These are phyloP conservation scores for Colletotrichum chlorophyti DNA, from an alignment of 2,329 filamentous ascomycete genomes.

Conservation along the genomic window DNA sequence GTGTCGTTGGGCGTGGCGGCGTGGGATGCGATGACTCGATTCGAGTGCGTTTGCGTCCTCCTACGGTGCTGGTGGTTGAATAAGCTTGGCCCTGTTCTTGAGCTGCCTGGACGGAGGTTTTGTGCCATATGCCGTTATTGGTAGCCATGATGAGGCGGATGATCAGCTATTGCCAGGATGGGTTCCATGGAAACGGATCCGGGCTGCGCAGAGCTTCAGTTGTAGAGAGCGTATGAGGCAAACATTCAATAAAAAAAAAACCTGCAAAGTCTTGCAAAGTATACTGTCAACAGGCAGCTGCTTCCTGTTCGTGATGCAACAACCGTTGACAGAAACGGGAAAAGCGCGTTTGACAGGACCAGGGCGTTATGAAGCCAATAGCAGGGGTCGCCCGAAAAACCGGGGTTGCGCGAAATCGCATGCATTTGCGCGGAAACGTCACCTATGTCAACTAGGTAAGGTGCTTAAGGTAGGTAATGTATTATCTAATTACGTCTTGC, in stretches of 20 bases:
- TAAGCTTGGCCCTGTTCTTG: constrained; percentile 44
- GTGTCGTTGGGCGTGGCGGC: constrained; percentile 4
- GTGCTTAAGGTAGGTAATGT: too few relatives aligned
- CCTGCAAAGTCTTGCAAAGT: constrained; percentile 1
- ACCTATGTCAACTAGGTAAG: too few relatives aligned
- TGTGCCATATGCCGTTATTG: constrained; percentile 52
- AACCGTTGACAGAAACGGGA: constrained; percentile 7
- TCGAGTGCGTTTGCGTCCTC: constrained; percentile 55
- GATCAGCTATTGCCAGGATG: not conserved
- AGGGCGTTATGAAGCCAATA: constrained; percentile 15
- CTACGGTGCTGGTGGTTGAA: constrained; percentile 46
- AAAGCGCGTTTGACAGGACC: constrained; percentile 20
- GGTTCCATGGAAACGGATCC: constrained; percentile 3
- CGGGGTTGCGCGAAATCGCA: constrained; percentile 22
- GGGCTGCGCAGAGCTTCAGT: not conserved
- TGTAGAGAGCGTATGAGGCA: not conserved
- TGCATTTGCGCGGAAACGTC: not conserved
- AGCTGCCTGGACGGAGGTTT: constrained; percentile 58
- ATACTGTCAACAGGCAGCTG: constrained; percentile 6
- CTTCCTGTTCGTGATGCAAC: constrained; percentile 10
- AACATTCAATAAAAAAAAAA: too few relatives aligned
- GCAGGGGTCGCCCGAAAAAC: constrained; percentile 22
- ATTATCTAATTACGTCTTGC: too few relatives aligned
- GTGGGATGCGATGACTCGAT: constrained; percentile 10
- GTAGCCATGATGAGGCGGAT: constrained; percentile 41